A percentile compares a stretch with the other conserved stretches of the same genome.
phyloP scores from a whole-genome alignment of 169 alveolate species.

The Perkinsus olseni region DNA sequence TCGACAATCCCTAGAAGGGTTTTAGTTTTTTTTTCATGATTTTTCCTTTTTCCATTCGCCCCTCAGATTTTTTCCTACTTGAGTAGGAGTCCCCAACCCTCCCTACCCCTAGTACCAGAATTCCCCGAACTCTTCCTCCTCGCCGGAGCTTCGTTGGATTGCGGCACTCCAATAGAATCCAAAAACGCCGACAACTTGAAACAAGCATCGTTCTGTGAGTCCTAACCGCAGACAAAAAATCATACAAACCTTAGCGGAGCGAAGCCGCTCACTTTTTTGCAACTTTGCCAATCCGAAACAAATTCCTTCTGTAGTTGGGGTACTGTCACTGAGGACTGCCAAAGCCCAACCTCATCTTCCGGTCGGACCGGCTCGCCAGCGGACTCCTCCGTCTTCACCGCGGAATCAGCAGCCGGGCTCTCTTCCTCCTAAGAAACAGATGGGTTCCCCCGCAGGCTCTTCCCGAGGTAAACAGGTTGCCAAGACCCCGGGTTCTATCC shows the following conservation, averaged over 20 bases:
- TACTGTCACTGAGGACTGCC: not conserved
- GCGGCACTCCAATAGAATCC: not conserved
- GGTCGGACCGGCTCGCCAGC: not conserved
- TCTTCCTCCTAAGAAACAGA: not conserved
- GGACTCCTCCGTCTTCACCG: not conserved
- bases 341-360: not conserved
- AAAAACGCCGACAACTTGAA: not conserved
- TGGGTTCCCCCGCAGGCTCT: not conserved
- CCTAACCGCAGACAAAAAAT: not conserved
- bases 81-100: not conserved
- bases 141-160: not conserved
- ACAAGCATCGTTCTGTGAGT: not conserved
- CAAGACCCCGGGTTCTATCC: too few relatives aligned
- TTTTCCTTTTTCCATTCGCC: not conserved
- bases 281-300: not conserved
- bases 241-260: not conserved
- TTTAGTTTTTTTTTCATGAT: too few relatives aligned
- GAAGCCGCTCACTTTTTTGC: not conserved
- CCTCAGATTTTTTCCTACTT: not conserved
- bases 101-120: not conserved
- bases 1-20: too few relatives aligned
- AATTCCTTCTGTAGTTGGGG: not conserved
- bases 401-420: not conserved
- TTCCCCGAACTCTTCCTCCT: not conserved
- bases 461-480: too few relatives aligned